These are phyloP conservation scores for Hansenula lynferdii DNA, from an alignment of 1,139 yeast genomes.

Conservation along the genomic window DNA sequence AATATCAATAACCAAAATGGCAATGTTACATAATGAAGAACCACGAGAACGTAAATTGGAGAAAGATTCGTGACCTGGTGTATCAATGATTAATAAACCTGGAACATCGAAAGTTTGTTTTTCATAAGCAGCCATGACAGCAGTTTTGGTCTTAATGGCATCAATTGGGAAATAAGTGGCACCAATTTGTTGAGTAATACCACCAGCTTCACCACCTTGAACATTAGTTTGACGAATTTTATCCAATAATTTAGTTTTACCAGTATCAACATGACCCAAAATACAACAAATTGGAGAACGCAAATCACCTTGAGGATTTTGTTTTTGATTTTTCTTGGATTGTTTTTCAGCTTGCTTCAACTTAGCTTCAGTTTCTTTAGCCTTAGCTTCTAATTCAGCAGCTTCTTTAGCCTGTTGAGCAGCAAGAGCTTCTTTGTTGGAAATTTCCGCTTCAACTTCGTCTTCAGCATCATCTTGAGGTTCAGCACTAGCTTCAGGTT, in stretches of 20 bases:
- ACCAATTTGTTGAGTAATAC: constrained; percentile 99
- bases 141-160: constrained; percentile 86
- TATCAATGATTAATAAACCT: constrained; percentile 92
- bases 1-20: constrained; percentile 95
- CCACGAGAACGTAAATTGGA: constrained; percentile 98
- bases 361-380: constrained; percentile 20
- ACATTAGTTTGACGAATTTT: constrained; percentile 98
- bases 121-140: constrained; percentile 84
- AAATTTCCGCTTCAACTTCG: constrained; percentile 21
- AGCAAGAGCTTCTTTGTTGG: constrained; percentile 14
- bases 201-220: constrained; percentile 99
- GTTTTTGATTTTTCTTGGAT: constrained; percentile 25
- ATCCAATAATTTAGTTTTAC: constrained; percentile 95
- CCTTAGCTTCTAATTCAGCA: constrained; percentile 23
- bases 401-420: constrained; percentile 19
- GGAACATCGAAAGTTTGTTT: constrained; percentile 91
- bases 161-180: constrained; percentile 99
- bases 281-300: constrained; percentile 99
- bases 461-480: constrained; percentile 20
- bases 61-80: constrained; percentile 99
- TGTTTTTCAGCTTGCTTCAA: constrained; percentile 23
- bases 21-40: constrained; percentile 97
- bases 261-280: constrained; percentile 99
- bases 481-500: constrained; percentile 20
- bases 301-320: constrained; percentile 39